Percentiles rank a stretch among this genome's conserved stretches.
Evolutionary conservation across 345 rosid genomes (phyloP).

Genomic region (Pseudoturritis turrita): DNA sequence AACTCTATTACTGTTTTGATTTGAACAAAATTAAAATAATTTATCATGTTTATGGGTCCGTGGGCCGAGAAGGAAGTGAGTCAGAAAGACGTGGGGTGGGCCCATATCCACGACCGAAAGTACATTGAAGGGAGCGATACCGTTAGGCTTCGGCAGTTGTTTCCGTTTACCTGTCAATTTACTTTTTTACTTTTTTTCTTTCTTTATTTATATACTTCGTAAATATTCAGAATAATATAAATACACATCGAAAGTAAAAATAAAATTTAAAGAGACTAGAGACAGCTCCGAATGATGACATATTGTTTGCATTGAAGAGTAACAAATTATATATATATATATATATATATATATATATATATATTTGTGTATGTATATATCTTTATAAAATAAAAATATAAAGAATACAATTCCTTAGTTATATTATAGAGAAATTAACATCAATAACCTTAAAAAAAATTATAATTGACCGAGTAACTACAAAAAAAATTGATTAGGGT

Average conservation of each 20-base stretch:
- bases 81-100: constrained; percentile 28
- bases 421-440: too few species aligned
- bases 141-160: constrained; percentile 33
- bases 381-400: neutral
- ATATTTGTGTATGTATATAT: too few species aligned
- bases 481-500: too few species aligned
- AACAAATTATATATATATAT: too few species aligned
- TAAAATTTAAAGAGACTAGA: neutral
- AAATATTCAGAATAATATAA: neutral
- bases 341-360: too few species aligned
- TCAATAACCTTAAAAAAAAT: too few species aligned
- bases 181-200: neutral
- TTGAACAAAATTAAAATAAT: neutral
- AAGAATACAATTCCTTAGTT: constrained; percentile 14
- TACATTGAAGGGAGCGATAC: constrained; percentile 21
- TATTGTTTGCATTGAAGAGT: too few species aligned
- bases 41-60: neutral
- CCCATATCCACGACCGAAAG: constrained; percentile 34
- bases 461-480: too few species aligned
- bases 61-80: constrained; percentile 29
- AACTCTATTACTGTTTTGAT: neutral
- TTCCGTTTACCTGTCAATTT: constrained; percentile 24
- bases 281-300: too few species aligned
- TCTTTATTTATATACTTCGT: neutral
- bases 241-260: neutral